A percentile compares a stretch with the other conserved stretches of the same genome.
Conservation (phyloP, 495 filamentous ascomycete genomes). For the Hyaloscypha finlandica region DNA sequence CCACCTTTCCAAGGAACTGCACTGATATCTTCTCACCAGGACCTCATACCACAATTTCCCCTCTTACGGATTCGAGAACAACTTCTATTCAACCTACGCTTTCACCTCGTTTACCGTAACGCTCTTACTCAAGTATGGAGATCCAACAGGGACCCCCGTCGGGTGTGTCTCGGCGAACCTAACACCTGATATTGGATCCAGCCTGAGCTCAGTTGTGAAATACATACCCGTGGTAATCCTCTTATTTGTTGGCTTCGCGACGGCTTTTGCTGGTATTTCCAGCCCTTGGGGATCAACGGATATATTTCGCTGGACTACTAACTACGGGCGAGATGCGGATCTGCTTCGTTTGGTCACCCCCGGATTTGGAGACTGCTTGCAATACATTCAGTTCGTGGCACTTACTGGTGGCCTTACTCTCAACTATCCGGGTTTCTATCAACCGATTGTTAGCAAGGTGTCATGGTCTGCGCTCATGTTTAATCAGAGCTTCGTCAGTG, state of each 20-base stretch:
- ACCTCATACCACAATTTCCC: constrained; percentile 55
- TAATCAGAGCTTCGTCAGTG: constrained; percentile 83
- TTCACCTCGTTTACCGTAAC: constrained; percentile 78
- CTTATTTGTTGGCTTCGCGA: constrained; percentile 77
- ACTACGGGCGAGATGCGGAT: constrained; percentile 93
- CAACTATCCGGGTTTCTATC: constrained; percentile 92
- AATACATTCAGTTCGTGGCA: constrained; percentile 94
- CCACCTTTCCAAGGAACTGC: neutral
- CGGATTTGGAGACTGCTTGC: constrained; percentile 94
- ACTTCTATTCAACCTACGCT: constrained; percentile 78
- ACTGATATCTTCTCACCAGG: constrained; percentile 12
- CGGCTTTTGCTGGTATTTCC: constrained; percentile 77
- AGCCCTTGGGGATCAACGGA: constrained; percentile 94
- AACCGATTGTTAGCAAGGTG: constrained; percentile 82
- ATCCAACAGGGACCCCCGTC: constrained; percentile 57
- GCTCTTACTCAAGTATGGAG: constrained; percentile 73
- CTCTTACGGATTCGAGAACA: constrained; percentile 73
- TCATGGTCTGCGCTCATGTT: constrained; percentile 92
- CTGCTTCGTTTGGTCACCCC: constrained; percentile 90
- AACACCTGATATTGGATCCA: constrained; percentile 74
- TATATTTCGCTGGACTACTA: constrained; percentile 90
- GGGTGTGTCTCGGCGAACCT: constrained; percentile 79
- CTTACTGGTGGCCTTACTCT: constrained; percentile 83
- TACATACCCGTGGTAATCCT: constrained; percentile 81
- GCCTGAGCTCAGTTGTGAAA: constrained; percentile 65